A percentile compares a stretch with the other conserved stretches of the same genome.
phyloP scores from a whole-genome alignment of 495 filamentous ascomycete genomes.

The Pyrenula aspistea region DNA sequence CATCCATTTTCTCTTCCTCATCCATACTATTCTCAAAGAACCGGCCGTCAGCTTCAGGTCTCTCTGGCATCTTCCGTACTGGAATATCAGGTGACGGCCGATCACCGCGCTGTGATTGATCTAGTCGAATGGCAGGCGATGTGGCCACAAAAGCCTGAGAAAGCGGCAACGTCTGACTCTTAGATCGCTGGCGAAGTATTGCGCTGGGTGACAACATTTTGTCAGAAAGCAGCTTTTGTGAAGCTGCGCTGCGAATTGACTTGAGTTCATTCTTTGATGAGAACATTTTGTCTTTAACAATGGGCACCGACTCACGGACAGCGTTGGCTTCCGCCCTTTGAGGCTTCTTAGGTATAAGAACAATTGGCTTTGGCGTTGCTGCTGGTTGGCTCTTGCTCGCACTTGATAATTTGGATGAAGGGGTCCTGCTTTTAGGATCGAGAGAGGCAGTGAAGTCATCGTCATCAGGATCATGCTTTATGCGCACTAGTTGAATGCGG shows the following conservation, averaged over 20 bases:
- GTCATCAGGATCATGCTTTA: neutral
- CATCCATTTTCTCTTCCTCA: too few species aligned
- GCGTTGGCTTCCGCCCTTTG: neutral
- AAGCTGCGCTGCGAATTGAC: neutral
- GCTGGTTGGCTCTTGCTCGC: neutral
- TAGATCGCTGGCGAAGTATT: neutral
- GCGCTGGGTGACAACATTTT: neutral
- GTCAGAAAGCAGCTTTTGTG: neutral
- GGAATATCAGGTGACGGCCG: neutral
- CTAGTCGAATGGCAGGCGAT: neutral
- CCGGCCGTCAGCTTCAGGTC: neutral
- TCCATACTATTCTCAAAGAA: too few species aligned
- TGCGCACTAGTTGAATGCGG: neutral
- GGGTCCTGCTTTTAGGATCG: neutral
- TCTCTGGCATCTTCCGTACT: neutral
- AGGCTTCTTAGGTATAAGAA: neutral
- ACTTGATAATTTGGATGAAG: neutral
- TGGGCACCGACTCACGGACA: neutral
- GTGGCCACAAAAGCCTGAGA: neutral
- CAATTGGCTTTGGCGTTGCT: neutral
- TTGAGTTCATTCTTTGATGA: neutral
- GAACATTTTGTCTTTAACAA: neutral
- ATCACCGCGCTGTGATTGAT: neutral
- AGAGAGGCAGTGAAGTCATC: neutral
- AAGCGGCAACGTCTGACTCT: neutral